Percentiles rank a stretch among this genome's conserved stretches.
These are phyloP conservation scores for Suillus cothurnatus DNA, from an alignment of 768 basidiomycete genomes.

Conservation along the genomic window DNA sequence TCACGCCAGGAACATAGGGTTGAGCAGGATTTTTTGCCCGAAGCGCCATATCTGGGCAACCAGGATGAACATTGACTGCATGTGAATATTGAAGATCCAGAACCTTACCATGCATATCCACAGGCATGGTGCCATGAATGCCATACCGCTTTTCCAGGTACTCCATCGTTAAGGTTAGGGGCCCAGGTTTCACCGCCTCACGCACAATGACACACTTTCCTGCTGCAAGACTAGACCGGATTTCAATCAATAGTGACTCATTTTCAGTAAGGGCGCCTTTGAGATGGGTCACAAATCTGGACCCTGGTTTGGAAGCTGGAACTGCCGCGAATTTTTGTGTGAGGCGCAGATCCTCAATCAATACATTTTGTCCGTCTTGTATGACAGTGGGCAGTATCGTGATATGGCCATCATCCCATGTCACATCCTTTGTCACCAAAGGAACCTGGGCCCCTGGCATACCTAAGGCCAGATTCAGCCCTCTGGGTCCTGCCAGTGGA, in stretches of 20 bases:
- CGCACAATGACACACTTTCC: neutral
- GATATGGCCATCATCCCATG: neutral
- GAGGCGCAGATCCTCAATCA: neutral
- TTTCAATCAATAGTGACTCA: neutral
- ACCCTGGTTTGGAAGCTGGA: neutral
- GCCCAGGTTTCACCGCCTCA: neutral
- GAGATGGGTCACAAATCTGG: neutral
- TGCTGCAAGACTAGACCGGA: neutral
- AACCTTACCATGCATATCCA: neutral
- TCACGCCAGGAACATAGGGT: neutral
- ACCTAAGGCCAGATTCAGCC: neutral
- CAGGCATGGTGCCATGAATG: neutral
- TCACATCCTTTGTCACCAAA: neutral
- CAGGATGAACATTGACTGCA: neutral
- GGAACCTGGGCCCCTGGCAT: neutral
- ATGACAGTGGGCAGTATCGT: neutral
- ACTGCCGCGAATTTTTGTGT: neutral
- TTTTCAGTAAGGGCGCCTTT: neutral
- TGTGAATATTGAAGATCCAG: neutral
- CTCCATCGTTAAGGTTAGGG: neutral
- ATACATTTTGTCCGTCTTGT: neutral
- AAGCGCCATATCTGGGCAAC: neutral
- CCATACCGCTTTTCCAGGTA: neutral
- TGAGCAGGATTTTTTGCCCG: neutral
- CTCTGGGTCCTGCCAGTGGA: neutral